A percentile compares a stretch with the other conserved stretches of the same genome.
These are phyloP conservation scores for Lactarius evosmus DNA, from an alignment of 768 basidiomycete species.

Conservation along the genomic window DNA sequence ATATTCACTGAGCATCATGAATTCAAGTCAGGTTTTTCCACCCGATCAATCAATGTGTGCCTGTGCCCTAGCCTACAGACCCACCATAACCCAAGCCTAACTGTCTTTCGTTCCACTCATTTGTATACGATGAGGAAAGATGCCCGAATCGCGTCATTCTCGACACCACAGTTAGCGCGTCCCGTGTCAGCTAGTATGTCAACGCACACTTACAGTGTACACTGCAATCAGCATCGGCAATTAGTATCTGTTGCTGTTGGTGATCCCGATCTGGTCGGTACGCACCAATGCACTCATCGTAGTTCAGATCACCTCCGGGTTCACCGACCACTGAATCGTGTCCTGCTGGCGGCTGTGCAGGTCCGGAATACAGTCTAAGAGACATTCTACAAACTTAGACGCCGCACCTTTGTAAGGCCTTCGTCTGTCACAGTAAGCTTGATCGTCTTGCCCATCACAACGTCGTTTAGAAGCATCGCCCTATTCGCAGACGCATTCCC, in stretches of 20 bases:
- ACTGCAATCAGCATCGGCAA: conserved; percentile 16
- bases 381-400: neutral
- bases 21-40: neutral
- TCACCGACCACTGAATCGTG: conserved; percentile 32
- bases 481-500: conserved; percentile 23
- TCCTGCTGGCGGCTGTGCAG: conserved; percentile 29
- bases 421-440: conserved; percentile 22
- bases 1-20: too few relatives aligned
- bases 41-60: neutral
- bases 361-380: neutral
- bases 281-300: conserved; percentile 33
- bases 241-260: neutral
- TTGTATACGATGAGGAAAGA: conserved; percentile 29
- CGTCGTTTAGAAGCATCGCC: conserved; percentile 31
- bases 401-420: conserved; percentile 27
- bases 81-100: neutral
- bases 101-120: neutral
- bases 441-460: conserved; percentile 29
- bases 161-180: conserved; percentile 3
- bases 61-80: neutral
- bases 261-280: neutral
- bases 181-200: neutral
- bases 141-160: conserved; percentile 32
- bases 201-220: conserved; percentile 26
- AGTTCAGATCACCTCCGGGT: conserved; percentile 32